Percentiles rank a stretch among this genome's conserved stretches.
phyloP scores from a whole-genome alignment of 2,329 filamentous ascomycete genomes.

The Teratosphaeria destructans region DNA sequence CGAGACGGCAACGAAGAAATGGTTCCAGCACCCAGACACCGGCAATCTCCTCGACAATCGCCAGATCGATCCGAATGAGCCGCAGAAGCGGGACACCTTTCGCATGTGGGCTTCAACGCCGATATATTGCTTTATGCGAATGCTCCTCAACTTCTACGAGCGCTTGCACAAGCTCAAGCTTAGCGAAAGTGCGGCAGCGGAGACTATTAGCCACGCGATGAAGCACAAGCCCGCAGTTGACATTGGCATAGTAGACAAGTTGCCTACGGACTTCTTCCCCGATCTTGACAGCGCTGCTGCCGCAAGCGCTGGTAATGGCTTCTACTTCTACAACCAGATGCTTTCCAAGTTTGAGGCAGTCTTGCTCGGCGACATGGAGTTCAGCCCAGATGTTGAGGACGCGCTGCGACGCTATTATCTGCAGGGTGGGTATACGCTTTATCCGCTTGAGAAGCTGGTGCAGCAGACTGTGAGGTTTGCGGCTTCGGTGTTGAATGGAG shows the following conservation, averaged over 20 bases:
- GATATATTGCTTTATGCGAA: conserved; percentile 88
- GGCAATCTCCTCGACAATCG: conserved; percentile 45
- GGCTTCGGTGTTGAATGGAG: conserved; percentile 70
- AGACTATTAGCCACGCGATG: conserved; percentile 63
- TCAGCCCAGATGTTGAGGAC: conserved; percentile 68
- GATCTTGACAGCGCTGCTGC: conserved; percentile 44
- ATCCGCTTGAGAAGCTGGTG: conserved; percentile 83
- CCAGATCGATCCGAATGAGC: conserved; percentile 63
- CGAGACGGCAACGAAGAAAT: conserved; percentile 56
- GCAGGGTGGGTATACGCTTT: conserved; percentile 82
- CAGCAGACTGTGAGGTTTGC: conserved; percentile 71
- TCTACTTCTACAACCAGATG: conserved; percentile 73
- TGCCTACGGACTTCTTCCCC: conserved; percentile 63
- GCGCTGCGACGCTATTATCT: conserved; percentile 86
- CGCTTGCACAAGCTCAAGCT: conserved; percentile 76
- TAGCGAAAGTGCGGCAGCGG: conserved; percentile 60
- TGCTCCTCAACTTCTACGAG: conserved; percentile 84
- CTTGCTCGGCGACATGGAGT: conserved; percentile 71
- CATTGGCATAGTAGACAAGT: conserved; percentile 72
- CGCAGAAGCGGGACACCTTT: conserved; percentile 70
- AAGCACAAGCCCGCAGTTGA: conserved; percentile 71
- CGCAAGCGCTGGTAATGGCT: conserved; percentile 27
- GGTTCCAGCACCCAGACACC: conserved; percentile 48
- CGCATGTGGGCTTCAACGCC: conserved; percentile 87
- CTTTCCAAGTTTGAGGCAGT: conserved; percentile 79